Evolutionary conservation across 108 stramenopile genomes (phyloP).

Genomic region (Skeletonema tropicum): DNA sequence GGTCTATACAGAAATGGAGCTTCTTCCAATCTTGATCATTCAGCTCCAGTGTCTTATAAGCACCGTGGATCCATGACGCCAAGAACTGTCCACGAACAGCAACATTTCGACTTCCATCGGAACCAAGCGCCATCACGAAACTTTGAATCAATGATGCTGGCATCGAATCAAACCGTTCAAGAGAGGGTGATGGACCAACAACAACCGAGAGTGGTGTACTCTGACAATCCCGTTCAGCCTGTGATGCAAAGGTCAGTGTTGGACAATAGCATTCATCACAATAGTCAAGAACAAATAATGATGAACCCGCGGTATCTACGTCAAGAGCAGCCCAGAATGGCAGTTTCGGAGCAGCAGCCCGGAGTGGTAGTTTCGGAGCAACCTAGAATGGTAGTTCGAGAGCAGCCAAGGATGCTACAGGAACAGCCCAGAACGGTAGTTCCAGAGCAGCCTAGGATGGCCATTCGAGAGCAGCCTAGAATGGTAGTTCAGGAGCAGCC

Average conservation of each 20-base stretch:
- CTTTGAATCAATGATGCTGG: slow-evolving; percentile 1
- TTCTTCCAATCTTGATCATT: not conserved
- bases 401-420: too few species aligned
- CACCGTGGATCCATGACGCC: not conserved
- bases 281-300: not conserved
- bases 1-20: not conserved
- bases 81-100: slow-evolving; percentile 1
- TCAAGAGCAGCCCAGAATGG: too few species aligned
- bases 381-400: too few species aligned
- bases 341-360: too few species aligned
- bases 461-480: too few species aligned
- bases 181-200: not conserved
- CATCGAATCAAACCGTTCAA: slow-evolving; percentile 3
- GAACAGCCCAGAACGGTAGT: too few species aligned
- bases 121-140: not conserved
- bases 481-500: too few species aligned
- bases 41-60: not conserved
- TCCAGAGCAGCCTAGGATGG: too few species aligned
- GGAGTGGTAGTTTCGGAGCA: too few species aligned
- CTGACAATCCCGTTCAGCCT: not conserved
- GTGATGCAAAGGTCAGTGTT: not conserved
- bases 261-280: not conserved
- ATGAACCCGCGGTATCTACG: not conserved
- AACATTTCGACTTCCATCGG: not conserved
- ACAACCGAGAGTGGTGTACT: not conserved